Conservation (phyloP, 495 filamentous ascomycete species). For the Trichoderma reesei region DNA sequence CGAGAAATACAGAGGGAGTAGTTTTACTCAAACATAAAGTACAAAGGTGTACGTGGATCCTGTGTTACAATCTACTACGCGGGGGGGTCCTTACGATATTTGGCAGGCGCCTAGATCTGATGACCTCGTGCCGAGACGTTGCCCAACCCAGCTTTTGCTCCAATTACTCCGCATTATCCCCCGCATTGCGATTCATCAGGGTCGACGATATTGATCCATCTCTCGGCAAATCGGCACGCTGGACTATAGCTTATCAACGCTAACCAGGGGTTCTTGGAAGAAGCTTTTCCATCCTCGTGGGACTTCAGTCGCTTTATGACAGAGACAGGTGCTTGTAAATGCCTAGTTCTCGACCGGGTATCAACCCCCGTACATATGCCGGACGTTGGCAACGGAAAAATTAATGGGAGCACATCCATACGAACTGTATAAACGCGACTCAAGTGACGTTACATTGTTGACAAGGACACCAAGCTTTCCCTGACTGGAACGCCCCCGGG, state of each 20-base stretch:
- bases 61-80: too few species aligned
- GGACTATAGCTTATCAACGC: not conserved
- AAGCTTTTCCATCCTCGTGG: not conserved
- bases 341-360: not conserved
- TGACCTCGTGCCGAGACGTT: not conserved
- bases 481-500: not conserved
- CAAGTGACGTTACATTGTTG: not conserved
- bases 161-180: conserved; percentile 1
- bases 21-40: too few species aligned
- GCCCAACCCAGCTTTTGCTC: not conserved
- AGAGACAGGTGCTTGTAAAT: too few species aligned
- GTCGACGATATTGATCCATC: not conserved
- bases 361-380: not conserved
- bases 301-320: not conserved
- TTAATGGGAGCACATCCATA: not conserved
- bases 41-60: too few species aligned
- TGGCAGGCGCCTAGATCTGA: not conserved
- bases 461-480: not conserved
- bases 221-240: not conserved
- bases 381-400: not conserved
- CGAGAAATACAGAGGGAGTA: too few species aligned
- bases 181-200: not conserved
- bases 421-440: not conserved
- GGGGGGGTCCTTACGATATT: too few species aligned
- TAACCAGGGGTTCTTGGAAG: not conserved